Conservation (phyloP, 2,329 filamentous ascomycete species). For the Paraconiothyrium sp. region DNA sequence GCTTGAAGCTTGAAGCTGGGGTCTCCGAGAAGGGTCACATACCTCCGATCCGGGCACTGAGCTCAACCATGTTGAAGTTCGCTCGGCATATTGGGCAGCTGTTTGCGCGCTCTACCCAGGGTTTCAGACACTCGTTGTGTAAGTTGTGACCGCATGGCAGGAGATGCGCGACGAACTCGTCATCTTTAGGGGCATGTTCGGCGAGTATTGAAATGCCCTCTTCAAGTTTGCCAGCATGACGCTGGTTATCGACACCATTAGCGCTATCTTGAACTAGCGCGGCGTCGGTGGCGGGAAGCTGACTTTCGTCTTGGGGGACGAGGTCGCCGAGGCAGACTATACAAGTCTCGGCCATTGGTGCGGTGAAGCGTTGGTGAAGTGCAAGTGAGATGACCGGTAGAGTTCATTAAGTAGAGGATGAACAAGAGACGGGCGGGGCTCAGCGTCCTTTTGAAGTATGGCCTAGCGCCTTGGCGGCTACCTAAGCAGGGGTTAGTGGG, state of each 20-base stretch:
- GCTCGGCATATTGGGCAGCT: constrained; percentile 97
- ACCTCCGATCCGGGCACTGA: constrained; percentile 84
- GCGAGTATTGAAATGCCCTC: constrained; percentile 21
- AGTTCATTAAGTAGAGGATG: constrained; percentile 48
- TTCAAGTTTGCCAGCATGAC: constrained; percentile 26
- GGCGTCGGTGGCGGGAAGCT: constrained; percentile 34
- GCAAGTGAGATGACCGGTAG: constrained; percentile 34
- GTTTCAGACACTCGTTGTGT: constrained; percentile 90
- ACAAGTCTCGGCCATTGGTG: constrained; percentile 71
- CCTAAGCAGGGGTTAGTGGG: constrained; percentile 20
- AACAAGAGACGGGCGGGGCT: constrained; percentile 29
- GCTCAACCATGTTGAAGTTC: constrained; percentile 87
- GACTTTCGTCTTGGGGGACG: constrained; percentile 63
- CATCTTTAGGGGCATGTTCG: constrained; percentile 44
- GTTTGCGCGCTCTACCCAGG: constrained; percentile 96
- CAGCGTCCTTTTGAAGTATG: constrained; percentile 28
- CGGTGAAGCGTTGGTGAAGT: constrained; percentile 31
- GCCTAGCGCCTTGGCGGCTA: constrained; percentile 27
- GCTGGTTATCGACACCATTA: constrained; percentile 36
- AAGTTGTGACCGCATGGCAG: constrained; percentile 88
- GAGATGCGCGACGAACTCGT: constrained; percentile 68
- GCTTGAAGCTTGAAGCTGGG: constrained; percentile 9
- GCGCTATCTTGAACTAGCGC: constrained; percentile 32
- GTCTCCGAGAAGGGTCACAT: constrained; percentile 37
- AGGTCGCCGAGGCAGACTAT: constrained; percentile 78